Conservation (phyloP, 2,329 filamentous ascomycete genomes). For the Allantophomopsis lycopodina region DNA sequence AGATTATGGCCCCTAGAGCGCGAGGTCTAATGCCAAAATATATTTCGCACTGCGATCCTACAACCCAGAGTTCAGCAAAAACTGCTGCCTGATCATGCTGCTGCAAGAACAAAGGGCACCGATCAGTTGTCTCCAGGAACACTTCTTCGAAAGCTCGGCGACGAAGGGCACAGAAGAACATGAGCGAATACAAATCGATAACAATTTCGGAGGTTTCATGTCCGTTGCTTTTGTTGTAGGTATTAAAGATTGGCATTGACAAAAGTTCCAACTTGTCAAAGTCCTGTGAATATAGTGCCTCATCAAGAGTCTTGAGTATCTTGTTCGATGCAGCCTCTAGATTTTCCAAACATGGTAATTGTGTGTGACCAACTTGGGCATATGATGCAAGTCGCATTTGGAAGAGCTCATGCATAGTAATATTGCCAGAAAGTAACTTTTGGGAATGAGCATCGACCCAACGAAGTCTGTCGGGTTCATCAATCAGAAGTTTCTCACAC, state of each 20-base stretch:
- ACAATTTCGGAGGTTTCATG: not conserved
- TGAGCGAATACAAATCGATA: slow-evolving; percentile 22
- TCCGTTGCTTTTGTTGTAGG: not conserved
- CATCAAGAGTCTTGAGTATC: not conserved
- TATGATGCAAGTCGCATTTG: not conserved
- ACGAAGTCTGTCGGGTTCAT: slow-evolving; percentile 11
- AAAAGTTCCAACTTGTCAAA: not conserved
- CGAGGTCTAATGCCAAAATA: slow-evolving; percentile 37
- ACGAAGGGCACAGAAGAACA: slow-evolving; percentile 41
- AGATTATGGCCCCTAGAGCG: slow-evolving; percentile 14
- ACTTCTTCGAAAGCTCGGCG: slow-evolving; percentile 46
- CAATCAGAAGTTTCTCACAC: slow-evolving; percentile 15
- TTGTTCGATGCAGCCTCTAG: not conserved
- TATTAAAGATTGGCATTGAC: not conserved
- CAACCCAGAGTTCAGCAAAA: slow-evolving; percentile 48
- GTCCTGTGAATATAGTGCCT: not conserved
- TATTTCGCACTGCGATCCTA: slow-evolving; percentile 47
- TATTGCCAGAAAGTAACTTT: slow-evolving; percentile 7
- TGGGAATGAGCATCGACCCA: slow-evolving; percentile 17
- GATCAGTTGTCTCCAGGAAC: slow-evolving; percentile 46
- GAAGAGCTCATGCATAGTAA: slow-evolving; percentile 1
- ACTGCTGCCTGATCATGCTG: slow-evolving; percentile 49
- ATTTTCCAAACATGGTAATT: not conserved
- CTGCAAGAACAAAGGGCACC: slow-evolving; percentile 45
- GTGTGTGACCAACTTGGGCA: not conserved